Evolutionary conservation across 169 alveolate species (phyloP), one percentile per base, ranked within the genome.

Genomic region (Plasmodium fragile): DNA sequence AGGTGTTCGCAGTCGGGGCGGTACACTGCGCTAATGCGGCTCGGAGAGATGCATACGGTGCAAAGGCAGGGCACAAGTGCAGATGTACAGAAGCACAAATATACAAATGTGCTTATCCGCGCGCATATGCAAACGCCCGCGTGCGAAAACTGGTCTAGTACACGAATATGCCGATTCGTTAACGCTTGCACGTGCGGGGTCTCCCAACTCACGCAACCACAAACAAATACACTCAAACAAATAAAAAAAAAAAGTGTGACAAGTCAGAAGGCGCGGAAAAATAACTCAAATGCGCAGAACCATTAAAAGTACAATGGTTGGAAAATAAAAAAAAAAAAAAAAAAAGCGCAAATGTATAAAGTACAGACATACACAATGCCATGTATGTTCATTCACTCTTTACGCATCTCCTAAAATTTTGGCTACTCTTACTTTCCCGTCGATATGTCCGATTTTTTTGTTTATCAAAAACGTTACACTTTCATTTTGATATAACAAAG

Each of bases 401-500:
- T 82, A 65, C 59, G 91, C 13, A 59, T 55, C 69, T 82, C 69
- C 13, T 59, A 55, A 49, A 49, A 70, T 55, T 71, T 71, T 45
- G 25, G 32, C 70, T 41, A 41, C 45, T 83, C 34, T 41, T 71
- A 39, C 77, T 34, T 71, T 83, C 52, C 78, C 49, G 32, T 69
- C 41, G 53, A 82, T 82, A n/a, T 69, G 75, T 30, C 69, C 36
- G 34, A 30, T 52, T 52, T 30, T 52, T 53, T 73, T 69, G 72
- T 45, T 87, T 65, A 75, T 53, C 81, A 87, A 87, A 87, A 87
- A 78, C 53, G 72, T 71, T 73, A 34, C 75, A 71, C 41, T 41
- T 72, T 72, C 65, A 72, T 83, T 83, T 83, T 83, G 77, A 83
- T 72, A 52, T 73, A 65, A 72, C 83, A 83, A 65, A 83, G 92